Percentiles rank a stretch among this genome's conserved stretches.
Conservation (phyloP, 2,329 filamentous ascomycete genomes). For the Cladobotryum protrusum region DNA sequence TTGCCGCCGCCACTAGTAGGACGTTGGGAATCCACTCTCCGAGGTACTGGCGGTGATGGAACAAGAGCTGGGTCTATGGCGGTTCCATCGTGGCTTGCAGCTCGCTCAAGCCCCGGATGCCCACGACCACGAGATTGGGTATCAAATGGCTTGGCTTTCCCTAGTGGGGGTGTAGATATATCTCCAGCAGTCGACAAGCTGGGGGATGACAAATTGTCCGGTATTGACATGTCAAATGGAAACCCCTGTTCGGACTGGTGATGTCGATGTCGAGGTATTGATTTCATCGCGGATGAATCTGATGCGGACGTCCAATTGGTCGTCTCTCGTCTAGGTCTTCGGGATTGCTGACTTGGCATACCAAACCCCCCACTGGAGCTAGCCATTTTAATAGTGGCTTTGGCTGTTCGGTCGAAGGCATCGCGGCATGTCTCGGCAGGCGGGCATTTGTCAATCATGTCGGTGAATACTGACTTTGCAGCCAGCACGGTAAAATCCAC, state of each 20-base stretch:
- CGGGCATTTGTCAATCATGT: slow-evolving; percentile 89
- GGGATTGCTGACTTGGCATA: slow-evolving; percentile 22
- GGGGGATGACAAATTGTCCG: slow-evolving; percentile 23
- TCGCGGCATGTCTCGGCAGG: slow-evolving; percentile 92
- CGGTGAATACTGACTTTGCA: slow-evolving; percentile 84
- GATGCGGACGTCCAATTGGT: slow-evolving; percentile 24
- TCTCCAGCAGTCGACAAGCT: slow-evolving; percentile 32
- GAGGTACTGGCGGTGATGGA: slow-evolving; percentile 38
- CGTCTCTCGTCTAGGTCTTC: slow-evolving; percentile 21
- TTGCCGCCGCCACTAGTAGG: slow-evolving; percentile 19
- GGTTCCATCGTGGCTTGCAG: slow-evolving; percentile 24
- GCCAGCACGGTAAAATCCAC: slow-evolving; percentile 96
- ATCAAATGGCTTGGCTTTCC: slow-evolving; percentile 33
- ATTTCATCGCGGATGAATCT: slow-evolving; percentile 19
- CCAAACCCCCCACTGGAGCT: slow-evolving; percentile 81
- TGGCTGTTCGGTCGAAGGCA: slow-evolving; percentile 90
- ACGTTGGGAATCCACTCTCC: slow-evolving; percentile 29
- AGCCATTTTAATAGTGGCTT: slow-evolving; percentile 92
- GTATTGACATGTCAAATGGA: neutral
- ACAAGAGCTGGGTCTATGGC: slow-evolving; percentile 38
- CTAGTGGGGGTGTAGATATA: slow-evolving; percentile 34
- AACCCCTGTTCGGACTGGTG: slow-evolving; percentile 21
- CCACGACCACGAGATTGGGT: slow-evolving; percentile 23
- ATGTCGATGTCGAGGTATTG: slow-evolving; percentile 19
- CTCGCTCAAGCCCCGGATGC: slow-evolving; percentile 26